phyloP scores from a whole-genome alignment of 2,329 filamentous ascomycete genomes.

The Calonectria hawksworthii region DNA sequence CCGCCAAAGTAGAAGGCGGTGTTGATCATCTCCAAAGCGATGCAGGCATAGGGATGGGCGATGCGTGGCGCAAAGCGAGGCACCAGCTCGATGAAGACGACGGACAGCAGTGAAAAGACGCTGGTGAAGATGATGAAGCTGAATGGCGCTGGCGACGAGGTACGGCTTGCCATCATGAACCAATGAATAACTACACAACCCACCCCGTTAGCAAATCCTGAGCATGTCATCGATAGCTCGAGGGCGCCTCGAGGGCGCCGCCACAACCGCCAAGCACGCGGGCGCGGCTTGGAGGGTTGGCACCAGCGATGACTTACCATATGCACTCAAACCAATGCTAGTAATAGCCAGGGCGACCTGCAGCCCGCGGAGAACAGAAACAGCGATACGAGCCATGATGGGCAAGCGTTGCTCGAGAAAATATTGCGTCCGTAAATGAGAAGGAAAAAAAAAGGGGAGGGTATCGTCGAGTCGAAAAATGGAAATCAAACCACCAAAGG shows the following conservation, averaged over 20 bases:
- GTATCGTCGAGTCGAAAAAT: conserved; percentile 4
- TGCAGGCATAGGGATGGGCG: conserved; percentile 62
- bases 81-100: conserved; percentile 66
- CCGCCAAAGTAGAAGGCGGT: conserved; percentile 71
- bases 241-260: not conserved
- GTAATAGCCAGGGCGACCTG: conserved; percentile 41
- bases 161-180: conserved; percentile 69
- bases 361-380: conserved; percentile 40
- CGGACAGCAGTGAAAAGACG: conserved; percentile 67
- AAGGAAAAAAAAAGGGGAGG: not conserved
- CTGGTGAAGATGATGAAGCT: conserved; percentile 71
- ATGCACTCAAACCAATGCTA: conserved; percentile 43
- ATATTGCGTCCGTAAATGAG: not conserved
- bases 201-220: not conserved
- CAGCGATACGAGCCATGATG: conserved; percentile 36
- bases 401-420: conserved; percentile 2
- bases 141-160: conserved; percentile 67
- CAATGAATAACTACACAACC: conserved; percentile 67
- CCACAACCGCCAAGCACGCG: not conserved
- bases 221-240: not conserved
- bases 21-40: conserved; percentile 66
- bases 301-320: conserved; percentile 34
- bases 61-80: conserved; percentile 61
- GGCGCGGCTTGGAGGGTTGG: not conserved
- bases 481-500: not conserved